Conservation (phyloP, 163 green algal genomes). For the Volvox carteri region DNA sequence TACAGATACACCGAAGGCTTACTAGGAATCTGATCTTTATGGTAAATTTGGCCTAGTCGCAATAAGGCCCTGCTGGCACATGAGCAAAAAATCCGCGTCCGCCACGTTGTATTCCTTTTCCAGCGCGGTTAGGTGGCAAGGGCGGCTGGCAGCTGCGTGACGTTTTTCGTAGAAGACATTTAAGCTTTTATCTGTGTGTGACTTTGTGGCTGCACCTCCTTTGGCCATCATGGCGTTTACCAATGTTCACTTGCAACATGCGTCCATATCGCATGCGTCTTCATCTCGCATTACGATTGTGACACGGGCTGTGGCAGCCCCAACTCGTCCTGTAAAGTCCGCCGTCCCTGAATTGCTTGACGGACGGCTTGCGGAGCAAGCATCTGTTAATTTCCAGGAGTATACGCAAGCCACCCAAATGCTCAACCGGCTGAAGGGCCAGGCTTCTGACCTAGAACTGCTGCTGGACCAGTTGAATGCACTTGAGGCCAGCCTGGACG, state of each 20-base stretch:
- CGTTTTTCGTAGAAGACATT: background rate
- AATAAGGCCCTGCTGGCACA: constrained; percentile 1
- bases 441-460: constrained; percentile 12
- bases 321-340: constrained; percentile 16
- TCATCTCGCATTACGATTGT: background rate
- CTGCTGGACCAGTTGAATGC: constrained; percentile 45
- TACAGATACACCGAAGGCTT: no score
- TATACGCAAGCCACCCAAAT: constrained; percentile 42
- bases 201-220: background rate
- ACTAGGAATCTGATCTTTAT: no score
- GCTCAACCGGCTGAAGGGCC: constrained; percentile 21
- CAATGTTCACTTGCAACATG: background rate
- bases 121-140: background rate
- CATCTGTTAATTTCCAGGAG: constrained; percentile 31
- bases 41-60: background rate
- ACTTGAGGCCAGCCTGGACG: constrained; percentile 46
- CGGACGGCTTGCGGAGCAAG: background rate
- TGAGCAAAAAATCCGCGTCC: background rate
- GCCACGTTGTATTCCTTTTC: background rate
- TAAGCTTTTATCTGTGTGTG: background rate
- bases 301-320: constrained; percentile 30
- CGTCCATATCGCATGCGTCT: background rate
- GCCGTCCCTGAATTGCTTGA: constrained; percentile 23
- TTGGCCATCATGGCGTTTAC: constrained; percentile 18
- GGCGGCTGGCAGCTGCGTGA: background rate